phyloP scores from a whole-genome alignment of 2,329 filamentous ascomycete species.

The Verticillium albo-atrum region DNA sequence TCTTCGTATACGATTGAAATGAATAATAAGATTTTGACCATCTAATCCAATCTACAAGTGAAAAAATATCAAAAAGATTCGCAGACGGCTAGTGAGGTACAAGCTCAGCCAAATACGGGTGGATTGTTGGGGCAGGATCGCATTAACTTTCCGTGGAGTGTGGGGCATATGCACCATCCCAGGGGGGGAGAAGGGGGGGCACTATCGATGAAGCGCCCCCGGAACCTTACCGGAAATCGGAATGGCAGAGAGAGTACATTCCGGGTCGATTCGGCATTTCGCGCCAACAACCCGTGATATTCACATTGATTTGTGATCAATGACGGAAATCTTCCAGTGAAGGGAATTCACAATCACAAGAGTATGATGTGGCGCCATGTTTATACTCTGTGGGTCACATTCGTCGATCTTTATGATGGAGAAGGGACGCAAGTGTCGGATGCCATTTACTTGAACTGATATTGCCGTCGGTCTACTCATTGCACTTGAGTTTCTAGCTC shows the following conservation, averaged over 20 bases:
- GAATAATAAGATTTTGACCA: too few species aligned
- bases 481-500: background rate
- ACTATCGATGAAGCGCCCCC: background rate
- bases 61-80: too few species aligned
- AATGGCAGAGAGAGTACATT: background rate
- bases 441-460: background rate
- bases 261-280: background rate
- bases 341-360: background rate
- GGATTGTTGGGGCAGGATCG: too few species aligned
- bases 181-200: background rate
- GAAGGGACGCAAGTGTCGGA: background rate
- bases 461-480: background rate
- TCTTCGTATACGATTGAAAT: too few species aligned
- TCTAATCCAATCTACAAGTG: too few species aligned
- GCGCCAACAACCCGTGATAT: background rate
- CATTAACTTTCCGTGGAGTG: too few species aligned
- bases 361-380: background rate
- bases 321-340: background rate
- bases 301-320: background rate
- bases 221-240: background rate
- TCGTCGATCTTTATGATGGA: background rate
- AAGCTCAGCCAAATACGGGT: too few species aligned
- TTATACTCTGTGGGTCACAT: background rate
- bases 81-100: too few species aligned
- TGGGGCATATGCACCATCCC: too few species aligned